Conservation (phyloP, 139 green algal genomes). For the Picochlorum sp. region DNA sequence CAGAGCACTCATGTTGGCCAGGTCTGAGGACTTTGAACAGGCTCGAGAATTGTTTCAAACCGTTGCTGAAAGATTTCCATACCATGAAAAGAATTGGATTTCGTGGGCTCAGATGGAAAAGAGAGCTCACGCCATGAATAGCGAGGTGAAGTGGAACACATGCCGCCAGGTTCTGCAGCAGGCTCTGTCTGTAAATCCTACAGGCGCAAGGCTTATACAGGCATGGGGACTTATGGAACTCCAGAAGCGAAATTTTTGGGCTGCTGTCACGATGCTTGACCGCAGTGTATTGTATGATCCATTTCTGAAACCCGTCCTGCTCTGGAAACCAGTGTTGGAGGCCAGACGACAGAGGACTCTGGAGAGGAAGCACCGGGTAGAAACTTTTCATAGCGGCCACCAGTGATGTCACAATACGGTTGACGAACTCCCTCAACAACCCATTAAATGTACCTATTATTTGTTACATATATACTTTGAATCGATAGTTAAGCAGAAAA, state of each 20-base stretch:
- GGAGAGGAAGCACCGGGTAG: too few relatives aligned
- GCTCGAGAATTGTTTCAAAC: conserved; percentile 37
- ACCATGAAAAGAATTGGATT: conserved; percentile 29
- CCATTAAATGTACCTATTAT: too few relatives aligned
- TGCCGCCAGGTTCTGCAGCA: conserved; percentile 49
- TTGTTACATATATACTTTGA: too few relatives aligned
- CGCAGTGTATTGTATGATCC: conserved; percentile 35
- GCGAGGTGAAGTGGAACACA: conserved; percentile 20
- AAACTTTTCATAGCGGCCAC: background rate
- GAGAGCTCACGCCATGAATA: background rate
- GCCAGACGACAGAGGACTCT: background rate
- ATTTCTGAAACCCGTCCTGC: conserved; percentile 30
- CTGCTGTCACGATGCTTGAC: conserved; percentile 57
- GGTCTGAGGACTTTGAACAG: conserved; percentile 18
- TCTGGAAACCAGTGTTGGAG: conserved; percentile 33
- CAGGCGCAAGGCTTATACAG: conserved; percentile 32
- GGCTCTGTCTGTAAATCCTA: conserved; percentile 50
- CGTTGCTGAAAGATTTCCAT: conserved; percentile 15
- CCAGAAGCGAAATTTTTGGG: conserved; percentile 56
- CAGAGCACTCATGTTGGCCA: conserved; percentile 23
- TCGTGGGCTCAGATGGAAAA: conserved; percentile 49
- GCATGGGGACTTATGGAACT: conserved; percentile 75
- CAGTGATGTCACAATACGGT: too few relatives aligned
- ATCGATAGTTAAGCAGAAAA: background rate
- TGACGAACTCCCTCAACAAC: too few relatives aligned